These are phyloP conservation scores for Neonectria magnoliae DNA, from an alignment of 2,329 filamentous ascomycete species.

Conservation along the genomic window DNA sequence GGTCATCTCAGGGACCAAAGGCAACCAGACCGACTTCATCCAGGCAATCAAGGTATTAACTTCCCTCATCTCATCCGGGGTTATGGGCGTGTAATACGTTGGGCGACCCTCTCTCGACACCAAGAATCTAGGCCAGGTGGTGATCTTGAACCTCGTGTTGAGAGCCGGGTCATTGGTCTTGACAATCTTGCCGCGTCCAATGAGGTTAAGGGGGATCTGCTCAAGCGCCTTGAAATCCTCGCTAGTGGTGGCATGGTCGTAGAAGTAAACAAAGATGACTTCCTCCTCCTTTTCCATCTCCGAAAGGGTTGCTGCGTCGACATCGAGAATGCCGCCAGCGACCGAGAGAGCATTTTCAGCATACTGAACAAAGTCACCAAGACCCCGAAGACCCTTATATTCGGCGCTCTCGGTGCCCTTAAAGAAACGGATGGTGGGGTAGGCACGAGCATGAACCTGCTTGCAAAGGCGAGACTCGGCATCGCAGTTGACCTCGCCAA, in stretches of 20 bases:
- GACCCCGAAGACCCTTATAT: constrained; percentile 88
- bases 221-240: constrained; percentile 94
- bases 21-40: constrained; percentile 98
- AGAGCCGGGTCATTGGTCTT: constrained; percentile 85
- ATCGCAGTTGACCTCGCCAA: constrained; percentile 97
- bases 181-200: constrained; percentile 91
- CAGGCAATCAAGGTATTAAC: constrained; percentile 80
- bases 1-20: constrained; percentile 93
- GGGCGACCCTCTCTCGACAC: constrained; percentile 90
- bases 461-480: constrained; percentile 89
- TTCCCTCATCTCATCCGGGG: constrained; percentile 92
- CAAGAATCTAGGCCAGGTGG: constrained; percentile 92
- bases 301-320: constrained; percentile 80
- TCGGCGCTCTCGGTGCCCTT: constrained; percentile 90
- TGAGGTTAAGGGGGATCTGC: constrained; percentile 84
- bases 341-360: constrained; percentile 86
- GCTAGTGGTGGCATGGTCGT: constrained; percentile 90
- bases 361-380: constrained; percentile 90
- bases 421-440: constrained; percentile 93
- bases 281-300: constrained; percentile 91
- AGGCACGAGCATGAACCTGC: constrained; percentile 81
- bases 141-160: constrained; percentile 89
- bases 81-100: constrained; percentile 87
- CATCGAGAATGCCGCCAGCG: constrained; percentile 79
- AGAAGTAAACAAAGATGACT: constrained; percentile 97